These are phyloP conservation scores for Schoenoplectus triqueter DNA, from an alignment of 202 grass and related monocot genomes.

Conservation along the genomic window DNA sequence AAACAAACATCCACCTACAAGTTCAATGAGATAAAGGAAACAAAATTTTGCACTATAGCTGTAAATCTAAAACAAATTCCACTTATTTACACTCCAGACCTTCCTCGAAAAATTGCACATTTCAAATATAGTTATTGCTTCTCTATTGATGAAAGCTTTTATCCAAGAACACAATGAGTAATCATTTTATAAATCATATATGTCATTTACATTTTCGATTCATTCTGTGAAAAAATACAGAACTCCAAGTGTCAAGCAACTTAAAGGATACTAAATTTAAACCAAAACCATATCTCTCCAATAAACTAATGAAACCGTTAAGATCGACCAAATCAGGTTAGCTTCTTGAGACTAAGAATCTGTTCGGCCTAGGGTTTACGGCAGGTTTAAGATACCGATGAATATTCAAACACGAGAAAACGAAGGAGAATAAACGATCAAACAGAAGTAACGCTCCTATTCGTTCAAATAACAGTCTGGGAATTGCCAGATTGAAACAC, in stretches of 20 bases:
- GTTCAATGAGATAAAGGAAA: not conserved
- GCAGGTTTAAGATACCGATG: constrained; percentile 11
- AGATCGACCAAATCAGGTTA: not conserved
- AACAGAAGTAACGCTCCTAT: not conserved
- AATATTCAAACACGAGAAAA: not conserved
- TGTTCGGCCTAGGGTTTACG: constrained; percentile 1
- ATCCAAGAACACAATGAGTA: not conserved
- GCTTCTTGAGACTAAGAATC: not conserved
- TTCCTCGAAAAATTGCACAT: not conserved
- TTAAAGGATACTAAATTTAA: not conserved
- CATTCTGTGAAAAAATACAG: not conserved
- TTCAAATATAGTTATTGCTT: not conserved
- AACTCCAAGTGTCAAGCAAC: not conserved
- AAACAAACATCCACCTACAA: constrained; percentile 69
- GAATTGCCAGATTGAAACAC: not conserved
- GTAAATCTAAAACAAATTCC: not conserved
- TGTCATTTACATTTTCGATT: not conserved
- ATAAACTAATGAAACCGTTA: not conserved
- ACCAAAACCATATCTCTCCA: not conserved
- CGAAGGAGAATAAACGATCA: not conserved
- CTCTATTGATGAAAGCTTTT: not conserved
- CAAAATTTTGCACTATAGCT: not conserved
- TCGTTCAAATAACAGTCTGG: not conserved
- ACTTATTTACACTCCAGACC: not conserved
- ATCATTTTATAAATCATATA: not conserved